Conservation (phyloP, 2,329 filamentous ascomycete genomes). For the Bipolaris bicolor region DNA sequence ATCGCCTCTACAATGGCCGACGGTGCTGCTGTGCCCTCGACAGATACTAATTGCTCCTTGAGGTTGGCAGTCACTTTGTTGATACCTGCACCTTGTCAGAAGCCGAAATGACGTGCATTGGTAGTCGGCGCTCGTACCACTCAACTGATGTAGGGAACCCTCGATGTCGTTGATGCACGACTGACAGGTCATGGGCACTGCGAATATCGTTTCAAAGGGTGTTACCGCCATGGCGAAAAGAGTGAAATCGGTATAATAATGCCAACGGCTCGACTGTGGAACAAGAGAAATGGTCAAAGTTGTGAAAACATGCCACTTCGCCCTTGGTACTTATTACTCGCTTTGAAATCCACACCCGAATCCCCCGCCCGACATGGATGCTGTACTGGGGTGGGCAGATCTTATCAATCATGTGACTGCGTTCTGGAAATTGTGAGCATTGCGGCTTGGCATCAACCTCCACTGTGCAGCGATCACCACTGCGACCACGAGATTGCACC, state of each 20-base stretch:
- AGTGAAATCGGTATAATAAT: neutral
- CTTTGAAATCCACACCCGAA: constrained; percentile 42
- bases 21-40: constrained; percentile 89
- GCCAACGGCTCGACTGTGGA: constrained; percentile 1
- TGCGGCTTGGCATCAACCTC: constrained; percentile 23
- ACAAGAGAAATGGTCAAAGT: constrained; percentile 11
- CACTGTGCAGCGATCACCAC: constrained; percentile 18
- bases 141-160: constrained; percentile 74
- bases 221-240: constrained; percentile 39
- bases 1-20: constrained; percentile 89
- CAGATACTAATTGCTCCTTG: constrained; percentile 79
- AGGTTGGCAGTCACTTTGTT: constrained; percentile 82
- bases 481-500: constrained; percentile 6
- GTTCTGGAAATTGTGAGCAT: constrained; percentile 22
- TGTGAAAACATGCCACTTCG: constrained; percentile 17
- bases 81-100: constrained; percentile 65
- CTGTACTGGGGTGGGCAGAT: constrained; percentile 2
- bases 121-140: constrained; percentile 56
- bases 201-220: constrained; percentile 79
- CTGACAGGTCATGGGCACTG: constrained; percentile 91
- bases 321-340: constrained; percentile 13
- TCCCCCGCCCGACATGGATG: constrained; percentile 14
- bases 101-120: constrained; percentile 29
- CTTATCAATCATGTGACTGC: constrained; percentile 22
- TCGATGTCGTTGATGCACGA: constrained; percentile 87